phyloP scores from a whole-genome alignment of 2,329 filamentous ascomycete species.

The Colletotrichum sp. region DNA sequence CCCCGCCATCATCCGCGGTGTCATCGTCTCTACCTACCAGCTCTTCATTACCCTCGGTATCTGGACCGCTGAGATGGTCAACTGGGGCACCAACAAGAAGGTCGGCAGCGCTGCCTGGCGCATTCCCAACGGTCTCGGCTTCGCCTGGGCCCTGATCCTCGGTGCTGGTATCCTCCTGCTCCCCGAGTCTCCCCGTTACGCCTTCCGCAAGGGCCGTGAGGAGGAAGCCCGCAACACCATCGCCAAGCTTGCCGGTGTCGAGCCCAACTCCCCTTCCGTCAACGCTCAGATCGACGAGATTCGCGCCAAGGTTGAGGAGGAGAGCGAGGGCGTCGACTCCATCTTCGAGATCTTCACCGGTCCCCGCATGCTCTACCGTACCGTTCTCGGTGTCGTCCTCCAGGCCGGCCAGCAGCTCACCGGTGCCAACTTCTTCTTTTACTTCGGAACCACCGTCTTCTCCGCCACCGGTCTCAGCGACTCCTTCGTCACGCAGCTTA shows the following conservation, averaged over 20 bases:
- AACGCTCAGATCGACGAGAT: conserved; percentile 57
- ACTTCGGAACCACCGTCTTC: conserved; percentile 72
- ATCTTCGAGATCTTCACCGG: conserved; percentile 70
- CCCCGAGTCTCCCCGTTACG: conserved; percentile 60
- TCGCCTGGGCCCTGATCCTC: conserved; percentile 59
- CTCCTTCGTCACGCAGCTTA: conserved; percentile 71
- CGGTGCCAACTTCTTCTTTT: conserved; percentile 73
- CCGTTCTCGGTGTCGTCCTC: conserved; percentile 64
- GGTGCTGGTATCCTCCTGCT: conserved; percentile 55
- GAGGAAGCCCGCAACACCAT: conserved; percentile 55
- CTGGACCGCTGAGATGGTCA: conserved; percentile 61
- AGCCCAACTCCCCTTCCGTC: conserved; percentile 42
- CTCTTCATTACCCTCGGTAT: conserved; percentile 74
- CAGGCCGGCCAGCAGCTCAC: conserved; percentile 73
- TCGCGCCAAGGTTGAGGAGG: conserved; percentile 53
- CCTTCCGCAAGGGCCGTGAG: conserved; percentile 49
- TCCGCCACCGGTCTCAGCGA: conserved; percentile 67
- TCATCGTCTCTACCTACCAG: conserved; percentile 70
- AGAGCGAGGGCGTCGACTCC: conserved; percentile 46
- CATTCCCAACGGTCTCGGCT: conserved; percentile 63
- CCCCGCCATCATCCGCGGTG: conserved; percentile 67
- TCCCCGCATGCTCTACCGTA: conserved; percentile 69
- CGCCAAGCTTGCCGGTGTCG: conserved; percentile 48
- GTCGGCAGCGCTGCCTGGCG: conserved; percentile 61
- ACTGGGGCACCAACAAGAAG: conserved; percentile 62